These are phyloP conservation scores for Bryoerythrophyllum caledonicum DNA, from an alignment of 225 moss, liverwort and hornwort species.

Conservation along the genomic window DNA sequence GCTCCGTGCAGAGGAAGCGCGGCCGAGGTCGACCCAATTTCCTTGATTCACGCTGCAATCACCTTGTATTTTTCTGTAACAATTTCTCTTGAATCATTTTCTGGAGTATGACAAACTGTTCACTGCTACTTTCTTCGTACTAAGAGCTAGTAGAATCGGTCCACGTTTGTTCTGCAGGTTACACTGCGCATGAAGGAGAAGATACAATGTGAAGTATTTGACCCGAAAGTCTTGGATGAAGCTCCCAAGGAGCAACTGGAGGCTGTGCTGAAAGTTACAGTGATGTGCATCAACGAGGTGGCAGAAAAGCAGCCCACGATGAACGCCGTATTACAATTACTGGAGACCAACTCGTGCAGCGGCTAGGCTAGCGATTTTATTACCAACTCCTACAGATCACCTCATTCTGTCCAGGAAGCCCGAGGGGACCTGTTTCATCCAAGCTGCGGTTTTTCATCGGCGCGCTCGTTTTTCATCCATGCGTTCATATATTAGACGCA, in stretches of 20 bases:
- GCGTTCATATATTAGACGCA: too few relatives aligned
- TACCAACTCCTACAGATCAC: conserved; percentile 28
- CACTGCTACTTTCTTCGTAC: neutral
- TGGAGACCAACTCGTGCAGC: conserved; percentile 52
- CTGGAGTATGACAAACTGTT: neutral
- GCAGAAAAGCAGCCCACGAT: conserved; percentile 59
- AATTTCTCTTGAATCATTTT: too few relatives aligned
- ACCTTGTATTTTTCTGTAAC: too few relatives aligned
- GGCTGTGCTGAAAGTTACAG: conserved; percentile 54
- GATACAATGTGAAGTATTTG: conserved; percentile 56
- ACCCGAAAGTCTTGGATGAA: conserved; percentile 44
- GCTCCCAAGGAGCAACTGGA: conserved; percentile 63
- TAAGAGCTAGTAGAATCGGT: neutral
- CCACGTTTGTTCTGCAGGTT: conserved; percentile 27
- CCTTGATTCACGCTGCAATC: too few relatives aligned
- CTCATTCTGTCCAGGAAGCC: conserved; percentile 28
- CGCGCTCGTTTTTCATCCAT: too few relatives aligned
- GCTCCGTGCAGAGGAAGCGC: too few relatives aligned
- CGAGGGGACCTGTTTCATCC: too few relatives aligned
- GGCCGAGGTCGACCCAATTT: neutral
- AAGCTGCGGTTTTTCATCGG: too few relatives aligned
- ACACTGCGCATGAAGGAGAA: conserved; percentile 51
- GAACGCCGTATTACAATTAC: conserved; percentile 60
- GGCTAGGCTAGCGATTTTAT: conserved; percentile 7
- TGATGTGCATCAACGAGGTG: conserved; percentile 54